Base-by-base conservation (phyloP, 768 basidiomycete genomes). In the Xerocomellus dryophilus region DNA sequence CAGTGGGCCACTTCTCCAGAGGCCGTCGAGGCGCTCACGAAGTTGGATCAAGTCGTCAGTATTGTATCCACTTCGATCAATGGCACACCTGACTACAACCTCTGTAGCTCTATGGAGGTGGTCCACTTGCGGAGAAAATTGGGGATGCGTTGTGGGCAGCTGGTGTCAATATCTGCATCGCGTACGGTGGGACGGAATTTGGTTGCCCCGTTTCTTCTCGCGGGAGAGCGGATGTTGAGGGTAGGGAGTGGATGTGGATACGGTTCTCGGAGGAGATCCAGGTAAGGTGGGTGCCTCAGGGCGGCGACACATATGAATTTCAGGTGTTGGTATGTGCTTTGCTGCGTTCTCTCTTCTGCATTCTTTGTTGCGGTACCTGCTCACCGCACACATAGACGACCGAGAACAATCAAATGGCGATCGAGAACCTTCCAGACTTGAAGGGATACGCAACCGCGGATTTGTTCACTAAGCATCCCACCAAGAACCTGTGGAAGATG, bases 401-500 rank as follows among this genome's bases (percentile, higher is more conserved):
- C 4, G 43, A 49, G 15, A 0, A 14, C 2, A 47, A 43, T 21
- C 20, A 31, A 12, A 51, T 60, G 43, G 57, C 63, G 0, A 39
- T 69, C 10, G 53, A 70, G 42, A 80, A 80, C 57, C 46, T 75
- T 2, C 59, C 72, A 2, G 79, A 77, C 3, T 57, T 60, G 17
- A 64, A 67, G 20, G 77, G 73, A 11, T 79, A 77, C 43, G 67
- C 75, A 2, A 78, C 78, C 2, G 62, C 68, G 1, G 81, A 81
- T 59, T 41, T 81, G 2, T 64, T 81, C 15, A 53, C 70, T 1
- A 71, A 73, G 25, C 81, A 81, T 58, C 77, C 80, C 0, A 72
- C 71, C 0, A 74, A 72, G 6, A 67, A 73, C 1, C 39, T 71
- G 15, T 82, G 68, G 70, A 71, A 60, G 47, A 60, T 81, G 35